Evolutionary conservation across 1,284 basidiomycete genomes (phyloP), one percentile per base, ranked within the genome.

Genomic region (Psilocybe mexicana): DNA sequence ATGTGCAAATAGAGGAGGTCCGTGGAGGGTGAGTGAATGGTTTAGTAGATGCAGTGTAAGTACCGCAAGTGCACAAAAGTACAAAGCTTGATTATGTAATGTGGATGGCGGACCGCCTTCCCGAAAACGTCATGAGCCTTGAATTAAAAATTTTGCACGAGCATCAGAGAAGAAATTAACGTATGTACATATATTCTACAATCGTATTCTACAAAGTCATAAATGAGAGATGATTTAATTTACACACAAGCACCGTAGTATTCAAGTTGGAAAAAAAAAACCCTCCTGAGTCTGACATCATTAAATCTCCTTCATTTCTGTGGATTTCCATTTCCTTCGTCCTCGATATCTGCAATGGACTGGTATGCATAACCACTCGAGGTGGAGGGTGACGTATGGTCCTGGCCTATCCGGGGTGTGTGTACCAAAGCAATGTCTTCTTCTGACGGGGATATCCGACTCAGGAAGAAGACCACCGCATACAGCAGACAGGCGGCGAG

Each of bases 401-500:
- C 55, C 33, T 55, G 48, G 14, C 55, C 58, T 8, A 50, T 56
- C 3, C 45, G 49, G 3, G 56, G 59, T 12, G 59, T 58, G 33
- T 58, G 53, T 8, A 55, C 57, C 14, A 64, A 30, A 14, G 54
- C 54, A 46, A 69, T 65, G n/a, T 69, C 60, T 33, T 63, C 63
- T 38, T 64, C 65, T 10, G 52, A 54, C 5, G 69, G 63, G 24
- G 63, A 65, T 30, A 72, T 61, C 33, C 63, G 60, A 43, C 62
- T 64, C 12, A 77, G 62, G 44, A 72, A 65, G 18, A 71, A 51
- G 3, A 79, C 76, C 2, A 68, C 70, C 6, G 66, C 63, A 55
- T 72, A 73, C 28, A 83, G 67, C 7, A 82, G 63, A 23, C 57
- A 69, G 1, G 77, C 72, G 4, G 77, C 78, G 25, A 80, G 68